Percentiles rank a stretch among this genome's conserved stretches.
Conservation (phyloP, 371 early-diverging fungal genomes). For the Mortierella sp. region DNA sequence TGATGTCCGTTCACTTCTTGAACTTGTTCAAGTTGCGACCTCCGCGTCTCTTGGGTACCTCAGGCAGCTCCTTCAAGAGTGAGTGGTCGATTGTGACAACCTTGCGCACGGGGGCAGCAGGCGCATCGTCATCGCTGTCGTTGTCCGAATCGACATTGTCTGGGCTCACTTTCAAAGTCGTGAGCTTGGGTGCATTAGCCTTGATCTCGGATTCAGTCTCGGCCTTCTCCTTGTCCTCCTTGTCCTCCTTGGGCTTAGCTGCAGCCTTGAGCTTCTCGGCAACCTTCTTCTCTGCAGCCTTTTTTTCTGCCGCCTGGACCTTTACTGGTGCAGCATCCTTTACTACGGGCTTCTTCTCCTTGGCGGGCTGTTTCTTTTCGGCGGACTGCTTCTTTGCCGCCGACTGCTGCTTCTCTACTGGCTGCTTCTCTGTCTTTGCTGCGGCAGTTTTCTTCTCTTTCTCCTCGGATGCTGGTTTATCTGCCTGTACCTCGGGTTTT, state of each 20-base stretch:
- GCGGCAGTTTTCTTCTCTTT: neutral
- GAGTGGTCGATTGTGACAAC: conserved; percentile 34
- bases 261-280: neutral
- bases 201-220: conserved; percentile 10
- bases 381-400: conserved; percentile 1
- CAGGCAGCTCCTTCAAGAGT: conserved; percentile 43
- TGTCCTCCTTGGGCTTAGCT: neutral
- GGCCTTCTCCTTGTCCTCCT: conserved; percentile 1
- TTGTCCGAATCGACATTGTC: conserved; percentile 22
- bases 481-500: neutral
- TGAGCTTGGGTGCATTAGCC: conserved; percentile 22
- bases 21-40: conserved; percentile 51
- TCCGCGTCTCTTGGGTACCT: conserved; percentile 50
- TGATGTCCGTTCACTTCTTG: conserved; percentile 19
- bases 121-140: conserved; percentile 8
- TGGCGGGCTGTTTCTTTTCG: conserved; percentile 4
- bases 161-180: conserved; percentile 16
- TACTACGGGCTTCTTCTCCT: conserved; percentile 4
- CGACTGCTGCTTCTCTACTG: neutral
- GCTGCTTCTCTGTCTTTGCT: neutral
- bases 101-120: conserved; percentile 29
- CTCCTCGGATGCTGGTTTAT: neutral
- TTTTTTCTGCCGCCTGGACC: conserved; percentile 7
- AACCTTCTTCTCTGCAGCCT: conserved; percentile 6
- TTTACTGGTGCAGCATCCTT: conserved; percentile 7